Evolutionary conservation across 106 monocot genomes (phyloP), one percentile per base, ranked within the genome.

Genomic region (Chionographis japonica): DNA sequence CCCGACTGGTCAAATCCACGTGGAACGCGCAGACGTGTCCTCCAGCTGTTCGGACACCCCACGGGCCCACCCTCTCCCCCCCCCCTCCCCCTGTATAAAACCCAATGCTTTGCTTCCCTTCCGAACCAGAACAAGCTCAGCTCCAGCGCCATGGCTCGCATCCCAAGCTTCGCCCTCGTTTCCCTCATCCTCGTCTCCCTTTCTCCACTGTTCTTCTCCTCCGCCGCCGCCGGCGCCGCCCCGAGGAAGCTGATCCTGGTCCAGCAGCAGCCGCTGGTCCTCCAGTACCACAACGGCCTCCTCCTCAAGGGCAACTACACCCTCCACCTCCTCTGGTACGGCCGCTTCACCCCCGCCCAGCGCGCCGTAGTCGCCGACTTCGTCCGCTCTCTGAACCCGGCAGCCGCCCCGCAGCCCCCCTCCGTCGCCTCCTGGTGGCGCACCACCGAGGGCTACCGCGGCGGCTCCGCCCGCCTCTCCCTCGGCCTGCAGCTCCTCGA

Each of bases 251-350:
- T 87, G 12, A 56, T 57, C 66, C 84, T 87, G 40, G 60, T 68
- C 39, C 68, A 72, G 50, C 66, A 65, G 27, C 79, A 81, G 4
- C 51, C 77, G 5, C 43, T 46, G 8, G 66, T 79, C 12, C 84
- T 89, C 10, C 57, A 62, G 10, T 82, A 84, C 79, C 91, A 91
- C 81, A 71, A 76, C 51, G 91, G 91, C 58, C 66, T 61, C 12
- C 84, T 91, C 40, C 84, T 91, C 61, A 81, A 65, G 42, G 91
- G 91, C 0, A 71, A 76, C 56, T 60, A 61, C 78, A 68, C 84
- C 63, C 16, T 91, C 43, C 73, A 84, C 77, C 72, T 87, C 64
- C 50, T 87, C 69, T 91, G 78, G 80, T 91, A 91, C 68, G 91
- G 91, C 60, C 65, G 40, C 39, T 87, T 87, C 82, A 55, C 84